Evolutionary conservation across 495 filamentous ascomycete genomes (phyloP), one percentile per base, ranked within the genome.

Genomic region (Pseudevernia furfuracea): DNA sequence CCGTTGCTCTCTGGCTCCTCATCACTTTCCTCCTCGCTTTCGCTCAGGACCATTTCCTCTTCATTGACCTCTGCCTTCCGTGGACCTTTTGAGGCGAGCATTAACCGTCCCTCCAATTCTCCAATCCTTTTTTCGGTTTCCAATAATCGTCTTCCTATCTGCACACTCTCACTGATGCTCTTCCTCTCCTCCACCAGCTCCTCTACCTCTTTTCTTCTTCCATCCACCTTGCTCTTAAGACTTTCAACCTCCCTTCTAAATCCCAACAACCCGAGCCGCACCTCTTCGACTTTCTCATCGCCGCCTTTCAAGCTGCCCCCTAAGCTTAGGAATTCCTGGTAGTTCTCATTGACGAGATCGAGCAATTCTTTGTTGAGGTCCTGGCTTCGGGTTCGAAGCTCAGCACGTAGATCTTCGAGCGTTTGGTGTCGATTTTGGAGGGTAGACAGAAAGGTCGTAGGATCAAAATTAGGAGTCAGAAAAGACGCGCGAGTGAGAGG

Each of bases 341-440:
- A 97, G 74, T 97, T 92, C 38, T 87, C 81, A 71, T 97, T 97
- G 66, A 99, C 92, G 2, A 97, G 83, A 73, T 96, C 92, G 7
- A 97, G 80, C 12, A 99, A 78, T 73, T 99, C 93, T 62, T 86
- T 85, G 66, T 84, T 86, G 58, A 97, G 83, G 23, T 85, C 79
- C 66, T 88, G 83, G 63, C 84, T 86, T 32, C 94, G 82, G 53
- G 87, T 80, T 21, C 91, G 85, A 6, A 99, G 80, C 68, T 99
- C 95, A 36, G 85, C 74, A 21, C 92, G 89, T 23, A 99, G 80
- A 74, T 99, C 95, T 73, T 96, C 93, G 57, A 99, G 89, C 4
- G 91, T 96, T 72, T 98, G 94, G 72, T 97, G 92, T 1, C 94
- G 87, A 71, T 92, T 87, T 38, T 81, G 87, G 1, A 97, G 80